A percentile compares a stretch with the other conserved stretches of the same genome.
Evolutionary conservation across 371 early-diverging fungal species (phyloP).

Genomic region (Dinochytrium kinnereticum): DNA sequence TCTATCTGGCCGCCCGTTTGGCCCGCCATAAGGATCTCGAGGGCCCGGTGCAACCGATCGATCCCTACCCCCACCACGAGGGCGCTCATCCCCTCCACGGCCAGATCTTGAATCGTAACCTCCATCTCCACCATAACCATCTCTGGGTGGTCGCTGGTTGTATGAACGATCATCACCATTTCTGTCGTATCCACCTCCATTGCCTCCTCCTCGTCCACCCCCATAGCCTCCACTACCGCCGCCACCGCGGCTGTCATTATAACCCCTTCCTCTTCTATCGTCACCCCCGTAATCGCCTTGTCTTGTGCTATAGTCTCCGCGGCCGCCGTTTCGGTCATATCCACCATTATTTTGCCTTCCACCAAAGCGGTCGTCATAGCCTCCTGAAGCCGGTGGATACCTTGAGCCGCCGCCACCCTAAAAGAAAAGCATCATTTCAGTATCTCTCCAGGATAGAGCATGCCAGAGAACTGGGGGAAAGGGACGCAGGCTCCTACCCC

Average conservation of each 20-base stretch:
- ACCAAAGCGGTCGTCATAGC: background rate
- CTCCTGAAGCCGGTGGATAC: background rate
- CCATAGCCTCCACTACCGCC: background rate
- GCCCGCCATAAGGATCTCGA: no score
- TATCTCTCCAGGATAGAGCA: no score
- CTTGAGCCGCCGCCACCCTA: background rate
- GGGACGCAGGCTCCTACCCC: background rate
- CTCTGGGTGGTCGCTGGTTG: background rate
- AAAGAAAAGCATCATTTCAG: no score
- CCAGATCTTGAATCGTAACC: no score
- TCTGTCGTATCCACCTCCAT: background rate
- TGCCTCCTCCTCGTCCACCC: background rate
- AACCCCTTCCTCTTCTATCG: background rate
- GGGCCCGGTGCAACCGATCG: background rate
- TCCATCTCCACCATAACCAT: background rate
- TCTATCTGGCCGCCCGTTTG: background rate
- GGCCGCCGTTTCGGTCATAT: background rate
- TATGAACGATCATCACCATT: background rate
- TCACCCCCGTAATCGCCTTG: background rate
- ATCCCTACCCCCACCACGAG: background rate
- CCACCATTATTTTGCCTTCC: background rate
- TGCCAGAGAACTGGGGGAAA: no score
- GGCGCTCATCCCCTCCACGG: background rate
- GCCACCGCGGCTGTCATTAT: background rate
- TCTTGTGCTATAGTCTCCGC: background rate